Percentiles rank a stretch among this genome's conserved stretches.
These are phyloP conservation scores for Podila clonocystis DNA, from an alignment of 192 early-diverging fungal species.

Conservation along the genomic window DNA sequence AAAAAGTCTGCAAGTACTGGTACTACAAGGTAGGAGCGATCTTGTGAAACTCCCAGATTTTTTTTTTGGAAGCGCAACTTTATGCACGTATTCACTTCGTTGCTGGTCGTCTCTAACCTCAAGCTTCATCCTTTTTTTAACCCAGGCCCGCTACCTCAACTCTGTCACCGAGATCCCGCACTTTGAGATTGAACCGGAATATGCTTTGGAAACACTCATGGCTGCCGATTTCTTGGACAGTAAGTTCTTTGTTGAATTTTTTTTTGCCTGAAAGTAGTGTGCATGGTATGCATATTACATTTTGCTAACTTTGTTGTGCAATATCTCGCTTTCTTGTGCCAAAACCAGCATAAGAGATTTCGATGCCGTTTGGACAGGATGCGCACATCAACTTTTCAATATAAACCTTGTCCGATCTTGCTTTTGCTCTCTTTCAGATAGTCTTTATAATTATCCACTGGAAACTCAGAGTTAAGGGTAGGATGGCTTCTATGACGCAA, in stretches of 20 bases:
- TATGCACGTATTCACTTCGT: background rate
- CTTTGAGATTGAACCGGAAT: conserved; percentile 89
- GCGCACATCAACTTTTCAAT: no score
- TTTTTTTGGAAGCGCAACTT: no score
- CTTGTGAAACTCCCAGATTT: background rate
- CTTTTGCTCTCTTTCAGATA: no score
- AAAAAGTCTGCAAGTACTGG: conserved; percentile 94
- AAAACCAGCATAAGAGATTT: no score
- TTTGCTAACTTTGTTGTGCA: no score
- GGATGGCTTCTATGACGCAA: conserved; percentile 10
- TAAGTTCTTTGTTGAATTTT: conserved; percentile 26
- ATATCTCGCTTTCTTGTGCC: no score
- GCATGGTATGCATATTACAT: background rate
- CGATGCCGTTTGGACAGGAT: no score
- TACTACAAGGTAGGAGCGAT: conserved; percentile 80
- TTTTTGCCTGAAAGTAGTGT: background rate
- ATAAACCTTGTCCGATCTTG: no score
- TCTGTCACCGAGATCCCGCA: conserved; percentile 84
- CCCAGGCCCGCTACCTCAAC: conserved; percentile 35
- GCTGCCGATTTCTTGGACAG: conserved; percentile 97
- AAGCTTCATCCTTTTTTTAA: background rate
- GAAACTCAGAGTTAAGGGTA: background rate
- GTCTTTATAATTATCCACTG: no score
- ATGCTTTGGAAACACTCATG: conserved; percentile 92
- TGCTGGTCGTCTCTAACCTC: background rate